These are phyloP conservation scores for Nicotiana noctiflora DNA, from an alignment of 257 asterid species.

Conservation along the genomic window DNA sequence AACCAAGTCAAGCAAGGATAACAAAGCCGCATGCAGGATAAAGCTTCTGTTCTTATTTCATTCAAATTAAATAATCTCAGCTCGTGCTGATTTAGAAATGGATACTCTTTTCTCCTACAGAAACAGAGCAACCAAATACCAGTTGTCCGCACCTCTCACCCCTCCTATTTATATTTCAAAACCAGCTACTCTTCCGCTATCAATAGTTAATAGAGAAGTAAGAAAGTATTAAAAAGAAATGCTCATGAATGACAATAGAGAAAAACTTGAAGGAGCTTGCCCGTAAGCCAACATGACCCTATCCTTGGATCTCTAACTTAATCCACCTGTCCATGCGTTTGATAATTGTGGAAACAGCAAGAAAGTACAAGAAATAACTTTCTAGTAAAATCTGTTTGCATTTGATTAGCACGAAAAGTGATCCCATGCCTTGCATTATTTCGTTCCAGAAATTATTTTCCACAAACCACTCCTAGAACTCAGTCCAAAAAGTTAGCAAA, in stretches of 20 bases:
- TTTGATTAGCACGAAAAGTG: neutral
- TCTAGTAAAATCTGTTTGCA: neutral
- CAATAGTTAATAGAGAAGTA: neutral
- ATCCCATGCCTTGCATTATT: neutral
- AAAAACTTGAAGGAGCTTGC: neutral
- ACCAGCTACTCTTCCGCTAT: neutral
- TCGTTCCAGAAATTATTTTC: neutral
- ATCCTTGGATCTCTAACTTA: neutral
- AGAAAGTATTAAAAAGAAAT: neutral
- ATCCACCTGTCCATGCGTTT: neutral
- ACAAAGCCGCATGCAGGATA: neutral
- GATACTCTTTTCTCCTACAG: neutral
- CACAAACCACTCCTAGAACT: neutral
- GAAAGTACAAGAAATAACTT: neutral
- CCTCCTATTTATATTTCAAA: neutral
- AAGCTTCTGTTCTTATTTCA: neutral
- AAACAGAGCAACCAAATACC: neutral
- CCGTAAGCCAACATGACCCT: neutral
- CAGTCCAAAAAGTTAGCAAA: neutral
- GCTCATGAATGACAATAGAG: neutral
- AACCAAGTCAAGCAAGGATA: neutral
- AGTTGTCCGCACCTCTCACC: neutral
- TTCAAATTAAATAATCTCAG: neutral
- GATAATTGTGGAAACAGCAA: neutral
- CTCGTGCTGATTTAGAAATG: neutral